Percentiles rank a stretch among this genome's conserved stretches.
Evolutionary conservation across 305 asterid genomes (phyloP).

Genomic region (Fraxinus baroniana): DNA sequence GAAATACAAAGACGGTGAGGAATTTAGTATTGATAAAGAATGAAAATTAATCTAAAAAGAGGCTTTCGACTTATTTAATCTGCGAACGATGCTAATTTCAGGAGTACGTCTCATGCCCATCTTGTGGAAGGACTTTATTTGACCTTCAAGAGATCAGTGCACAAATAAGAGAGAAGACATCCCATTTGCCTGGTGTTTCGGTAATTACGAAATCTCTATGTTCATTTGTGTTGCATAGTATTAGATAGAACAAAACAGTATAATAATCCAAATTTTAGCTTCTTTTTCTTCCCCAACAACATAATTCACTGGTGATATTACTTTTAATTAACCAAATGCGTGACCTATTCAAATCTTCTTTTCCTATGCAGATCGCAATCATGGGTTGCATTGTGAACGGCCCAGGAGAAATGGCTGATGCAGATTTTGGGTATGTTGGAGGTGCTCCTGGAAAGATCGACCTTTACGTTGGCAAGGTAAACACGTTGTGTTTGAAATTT

Average conservation of each 20-base stretch:
- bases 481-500: neutral
- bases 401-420: slow-evolving; percentile 99
- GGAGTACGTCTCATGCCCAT: slow-evolving; percentile 99
- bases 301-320: neutral
- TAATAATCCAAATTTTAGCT: neutral
- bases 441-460: slow-evolving; percentile 99
- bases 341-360: neutral
- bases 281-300: neutral
- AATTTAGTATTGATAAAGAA: neutral
- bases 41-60: neutral
- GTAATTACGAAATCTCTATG: slow-evolving; percentile 41
- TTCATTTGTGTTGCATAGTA: neutral
- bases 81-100: slow-evolving; percentile 31
- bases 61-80: neutral
- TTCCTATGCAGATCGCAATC: slow-evolving; percentile 73
- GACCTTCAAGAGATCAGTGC: slow-evolving; percentile 99
- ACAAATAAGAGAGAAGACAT: slow-evolving; percentile 90
- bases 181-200: slow-evolving; percentile 98
- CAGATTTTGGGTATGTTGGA: slow-evolving; percentile 98
- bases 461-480: slow-evolving; percentile 96
- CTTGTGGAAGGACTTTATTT: slow-evolving; percentile 95
- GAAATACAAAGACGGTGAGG: slow-evolving; percentile 95
- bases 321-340: neutral
- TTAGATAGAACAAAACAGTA: neutral
- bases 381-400: slow-evolving; percentile 99